Evolutionary conservation across 2,329 filamentous ascomycete species (phyloP).

Genomic region (Cryphonectria japonica): DNA sequence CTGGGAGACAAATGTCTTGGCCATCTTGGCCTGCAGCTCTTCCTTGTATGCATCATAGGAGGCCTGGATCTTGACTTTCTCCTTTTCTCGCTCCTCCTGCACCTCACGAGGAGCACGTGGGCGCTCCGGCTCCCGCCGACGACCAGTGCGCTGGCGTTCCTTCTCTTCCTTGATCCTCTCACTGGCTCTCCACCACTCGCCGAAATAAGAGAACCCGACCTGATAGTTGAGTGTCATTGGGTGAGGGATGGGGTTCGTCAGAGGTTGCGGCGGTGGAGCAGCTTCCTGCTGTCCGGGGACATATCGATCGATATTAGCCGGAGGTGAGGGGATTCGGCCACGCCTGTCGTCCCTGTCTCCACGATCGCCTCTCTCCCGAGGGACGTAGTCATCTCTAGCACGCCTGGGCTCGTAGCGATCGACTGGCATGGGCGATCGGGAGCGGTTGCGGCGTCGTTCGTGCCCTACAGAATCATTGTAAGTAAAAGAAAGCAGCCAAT

Average conservation of each 20-base stretch:
- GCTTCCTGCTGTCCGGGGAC: conserved; percentile 71
- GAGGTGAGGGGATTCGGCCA: conserved; percentile 59
- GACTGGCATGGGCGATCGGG: conserved; percentile 71
- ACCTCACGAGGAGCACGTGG: conserved; percentile 66
- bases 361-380: conserved; percentile 31
- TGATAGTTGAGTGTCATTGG: conserved; percentile 76
- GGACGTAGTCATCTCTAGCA: conserved; percentile 50
- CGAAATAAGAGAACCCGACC: conserved; percentile 83
- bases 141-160: conserved; percentile 71
- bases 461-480: conserved; percentile 47
- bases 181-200: conserved; percentile 84
- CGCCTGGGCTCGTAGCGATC: conserved; percentile 79
- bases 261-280: conserved; percentile 49
- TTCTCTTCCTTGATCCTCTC: conserved; percentile 83
- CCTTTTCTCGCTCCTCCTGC: conserved; percentile 76
- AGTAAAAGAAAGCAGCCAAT: conserved; percentile 27
- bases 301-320: conserved; percentile 81
- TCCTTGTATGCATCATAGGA: conserved; percentile 71
- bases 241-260: conserved; percentile 70
- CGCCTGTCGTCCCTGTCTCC: conserved; percentile 63
- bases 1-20: conserved; percentile 83
- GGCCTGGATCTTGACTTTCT: conserved; percentile 76
- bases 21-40: conserved; percentile 76
- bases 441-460: conserved; percentile 66
- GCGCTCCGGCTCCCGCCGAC: conserved; percentile 66